Evolutionary conservation across 345 rosid genomes (phyloP), one percentile per base, ranked within the genome.

Genomic region (Populus pruinosa): DNA sequence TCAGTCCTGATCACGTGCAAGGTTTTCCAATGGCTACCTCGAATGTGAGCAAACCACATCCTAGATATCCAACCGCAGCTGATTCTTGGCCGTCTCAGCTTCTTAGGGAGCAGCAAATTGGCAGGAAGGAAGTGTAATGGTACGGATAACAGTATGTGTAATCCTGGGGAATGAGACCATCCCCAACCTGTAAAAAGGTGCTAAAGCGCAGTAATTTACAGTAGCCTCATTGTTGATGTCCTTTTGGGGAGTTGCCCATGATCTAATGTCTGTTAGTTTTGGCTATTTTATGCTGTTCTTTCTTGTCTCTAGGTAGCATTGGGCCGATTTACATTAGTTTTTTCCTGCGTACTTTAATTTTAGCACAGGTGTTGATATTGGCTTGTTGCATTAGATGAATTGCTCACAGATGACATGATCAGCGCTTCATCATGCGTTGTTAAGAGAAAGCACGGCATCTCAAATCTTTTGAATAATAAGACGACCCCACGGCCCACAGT

Each of bases 71-170:
- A 10, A 90, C 89, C 0, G 80, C 89, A 0, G 82, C 89, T 38
- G 98, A 96, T 83, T 88, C 92, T 2, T 96, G 99, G 99, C 90
- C 97, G 18, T 90, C 90, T 47, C 90, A 87, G 69, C 88, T 96
- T 74, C 94, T 96, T 33, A 87, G 87, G 31, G 78, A 81, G 43
- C 65, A 73, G 31, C 63, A 67, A 18, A 18, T 69, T 55, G 56
- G 23, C 9, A 56, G 77, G 35, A 73, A 73, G 38, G 77, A 73
- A 73, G 81, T 39, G 27, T 74, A 63, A 59, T 41, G 31, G n/a
- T 63, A 38, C 25, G 9, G 65, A 79, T 73, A 23, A 25, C 75
- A 27, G 43, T 47, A 16, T 47, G 21, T 33, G 35, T 29, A 71
- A 43, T 41, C 44, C 33, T 8, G 67, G 69, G 69, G 14, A 62